Conservation (phyloP, 805 yeast species). For the Cyberlindnera mississippiensis region DNA sequence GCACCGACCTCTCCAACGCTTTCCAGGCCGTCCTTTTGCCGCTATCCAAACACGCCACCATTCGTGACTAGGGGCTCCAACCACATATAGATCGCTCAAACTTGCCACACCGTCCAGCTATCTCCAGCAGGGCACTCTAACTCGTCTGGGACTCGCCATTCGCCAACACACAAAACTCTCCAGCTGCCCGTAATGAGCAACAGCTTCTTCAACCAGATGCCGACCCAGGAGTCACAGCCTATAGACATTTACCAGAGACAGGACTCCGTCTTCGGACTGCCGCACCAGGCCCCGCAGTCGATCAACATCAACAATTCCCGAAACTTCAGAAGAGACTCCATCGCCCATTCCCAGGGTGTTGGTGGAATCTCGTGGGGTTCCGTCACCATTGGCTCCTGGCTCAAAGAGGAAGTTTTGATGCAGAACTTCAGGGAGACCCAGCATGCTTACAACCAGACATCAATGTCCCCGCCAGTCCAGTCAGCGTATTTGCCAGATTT, state of each 20-base stretch:
- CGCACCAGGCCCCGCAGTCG: conserved; percentile 15
- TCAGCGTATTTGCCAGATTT: conserved; percentile 85
- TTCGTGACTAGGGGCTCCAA: neutral
- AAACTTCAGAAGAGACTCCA: conserved; percentile 73
- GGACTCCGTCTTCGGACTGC: conserved; percentile 15
- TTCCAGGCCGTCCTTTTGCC: neutral
- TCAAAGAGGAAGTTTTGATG: conserved; percentile 86
- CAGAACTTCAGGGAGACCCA: conserved; percentile 23
- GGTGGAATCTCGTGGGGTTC: conserved; percentile 99
- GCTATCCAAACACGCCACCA: neutral
- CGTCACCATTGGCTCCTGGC: conserved; percentile 91
- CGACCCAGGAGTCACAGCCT: conserved; percentile 19
- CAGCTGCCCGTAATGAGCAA: conserved; percentile 16
- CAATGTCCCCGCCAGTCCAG: conserved; percentile 56
- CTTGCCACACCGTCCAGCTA: neutral
- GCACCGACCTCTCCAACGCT: neutral
- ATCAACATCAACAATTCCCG: conserved; percentile 34
- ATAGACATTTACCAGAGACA: conserved; percentile 22
- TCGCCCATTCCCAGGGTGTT: conserved; percentile 96
- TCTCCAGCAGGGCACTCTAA: neutral
- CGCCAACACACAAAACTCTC: neutral
- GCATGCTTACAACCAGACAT: conserved; percentile 14
- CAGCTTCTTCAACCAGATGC: conserved; percentile 16
- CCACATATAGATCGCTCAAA: neutral
- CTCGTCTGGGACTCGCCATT: neutral